Evolutionary conservation across 306 rosid genomes (phyloP).

Genomic region (Medicago arabica): DNA sequence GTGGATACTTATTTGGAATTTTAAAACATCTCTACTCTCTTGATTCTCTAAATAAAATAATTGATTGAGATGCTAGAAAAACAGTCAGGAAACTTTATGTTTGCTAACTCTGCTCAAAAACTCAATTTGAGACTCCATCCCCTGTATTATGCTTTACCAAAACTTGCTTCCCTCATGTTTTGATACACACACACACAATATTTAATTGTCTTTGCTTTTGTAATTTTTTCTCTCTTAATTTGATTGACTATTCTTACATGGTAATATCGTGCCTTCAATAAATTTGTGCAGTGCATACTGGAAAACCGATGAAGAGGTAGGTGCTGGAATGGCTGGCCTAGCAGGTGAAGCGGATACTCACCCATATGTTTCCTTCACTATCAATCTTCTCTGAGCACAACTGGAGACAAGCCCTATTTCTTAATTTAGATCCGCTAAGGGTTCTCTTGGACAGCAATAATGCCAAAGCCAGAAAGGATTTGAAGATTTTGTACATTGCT

Average conservation of each 20-base stretch:
- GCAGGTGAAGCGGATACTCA: slow-evolving; percentile 78
- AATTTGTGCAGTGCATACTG: slow-evolving; percentile 69
- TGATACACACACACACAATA: not conserved
- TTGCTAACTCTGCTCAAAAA: slow-evolving; percentile 17
- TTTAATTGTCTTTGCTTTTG: not conserved
- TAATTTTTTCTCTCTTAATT: not conserved
- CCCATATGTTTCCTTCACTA: slow-evolving; percentile 85
- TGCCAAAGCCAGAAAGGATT: slow-evolving; percentile 45
- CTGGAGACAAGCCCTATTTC: slow-evolving; percentile 27
- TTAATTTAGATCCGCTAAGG: slow-evolving; percentile 38
- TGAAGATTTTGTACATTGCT: slow-evolving; percentile 59
- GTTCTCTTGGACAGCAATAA: slow-evolving; percentile 57
- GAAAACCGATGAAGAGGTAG: slow-evolving; percentile 81
- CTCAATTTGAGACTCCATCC: slow-evolving; percentile 11
- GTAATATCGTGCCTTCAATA: slow-evolving; percentile 28
- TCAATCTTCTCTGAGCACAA: slow-evolving; percentile 66
- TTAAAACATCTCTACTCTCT: slow-evolving; percentile 3
- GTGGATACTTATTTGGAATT: slow-evolving; percentile 15
- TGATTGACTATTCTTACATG: slow-evolving; percentile 15
- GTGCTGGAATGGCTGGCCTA: slow-evolving; percentile 80
- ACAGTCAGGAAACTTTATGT: not conserved
- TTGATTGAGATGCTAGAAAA: slow-evolving; percentile 31
- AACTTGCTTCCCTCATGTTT: slow-evolving; percentile 15
- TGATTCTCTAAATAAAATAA: slow-evolving; percentile 17
- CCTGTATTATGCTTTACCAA: not conserved